Evolutionary conservation across 768 basidiomycete species (phyloP), one percentile per base, ranked within the genome.

Genomic region (Grammothele lineata): DNA sequence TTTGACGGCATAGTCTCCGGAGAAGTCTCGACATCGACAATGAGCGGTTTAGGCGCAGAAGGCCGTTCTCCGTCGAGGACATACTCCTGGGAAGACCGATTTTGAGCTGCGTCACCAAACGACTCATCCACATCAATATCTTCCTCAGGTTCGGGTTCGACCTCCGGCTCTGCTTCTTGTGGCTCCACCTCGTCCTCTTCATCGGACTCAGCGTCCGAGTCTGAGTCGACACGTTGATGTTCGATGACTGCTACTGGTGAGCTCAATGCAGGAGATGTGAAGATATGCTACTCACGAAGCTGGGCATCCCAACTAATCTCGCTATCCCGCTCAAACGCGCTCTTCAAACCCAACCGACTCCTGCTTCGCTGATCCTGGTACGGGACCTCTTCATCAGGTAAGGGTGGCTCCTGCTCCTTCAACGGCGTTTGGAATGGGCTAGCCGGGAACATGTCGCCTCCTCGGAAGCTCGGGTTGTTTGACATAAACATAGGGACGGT

Each of bases 271-370:
- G 25, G 23, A 58, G 43, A 6, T 25, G 45, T 30, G 12, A 27
- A 21, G 2, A 39, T 0, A 21, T 19, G n/a, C 25, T 19, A 69
- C 78, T 56, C 57, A 87, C 87, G 81, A 61, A 76, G 83, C 38
- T 81, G 78, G 34, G 84, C 86, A 30, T 87, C 70, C 87, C 87
- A 91, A 57, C 87, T 91, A 37, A 73, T 76, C 56, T 82, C 81
- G 35, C 78, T 76, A 37, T 76, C 60, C 23, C 61, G 53, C 17
- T 57, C 59, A 30, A 60, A 54, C n/a, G 45, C 53, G 25, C 40
- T 30, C 36, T 42, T 56, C 7, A 57, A 54, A 11, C 55, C 58
- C 12, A 49, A 53, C 48, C 60, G 50, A 2, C 60, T 53, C 9
- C 59, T 55, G 25, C 55, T 57, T 25, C 58, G 43, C 27, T 58